Evolutionary conservation across 2,329 filamentous ascomycete species (phyloP).

Genomic region (Clonostachys sp.): DNA sequence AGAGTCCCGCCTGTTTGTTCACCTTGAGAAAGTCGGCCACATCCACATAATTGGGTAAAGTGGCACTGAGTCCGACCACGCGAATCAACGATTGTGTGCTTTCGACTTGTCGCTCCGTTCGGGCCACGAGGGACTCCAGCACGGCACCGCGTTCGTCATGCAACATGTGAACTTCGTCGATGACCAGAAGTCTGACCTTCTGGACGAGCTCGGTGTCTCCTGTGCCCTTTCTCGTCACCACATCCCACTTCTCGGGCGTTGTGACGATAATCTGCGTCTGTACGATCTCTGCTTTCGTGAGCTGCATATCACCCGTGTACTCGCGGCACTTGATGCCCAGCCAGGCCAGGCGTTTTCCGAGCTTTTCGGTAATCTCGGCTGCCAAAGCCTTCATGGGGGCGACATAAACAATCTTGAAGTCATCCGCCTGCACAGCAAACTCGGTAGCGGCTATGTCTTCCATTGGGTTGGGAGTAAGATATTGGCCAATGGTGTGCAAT

Average conservation of each 20-base stretch:
- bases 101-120: conserved; percentile 94
- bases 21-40: conserved; percentile 97
- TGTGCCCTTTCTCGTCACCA: conserved; percentile 93
- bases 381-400: conserved; percentile 98
- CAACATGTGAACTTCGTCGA: conserved; percentile 99
- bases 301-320: conserved; percentile 96
- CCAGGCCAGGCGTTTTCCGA: conserved; percentile 89
- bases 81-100: conserved; percentile 96
- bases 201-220: conserved; percentile 97
- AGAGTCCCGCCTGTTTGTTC: conserved; percentile 86
- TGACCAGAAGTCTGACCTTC: conserved; percentile 92
- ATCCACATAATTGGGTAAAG: conserved; percentile 92
- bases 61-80: conserved; percentile 92
- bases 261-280: conserved; percentile 98
- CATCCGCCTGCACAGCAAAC: conserved; percentile 76
- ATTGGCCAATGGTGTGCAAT: conserved; percentile 83
- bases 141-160: conserved; percentile 97
- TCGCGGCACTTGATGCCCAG: conserved; percentile 88
- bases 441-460: conserved; percentile 70
- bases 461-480: conserved; percentile 73
- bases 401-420: conserved; percentile 98
- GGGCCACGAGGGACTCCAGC: conserved; percentile 88
- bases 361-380: conserved; percentile 91
- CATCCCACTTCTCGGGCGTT: conserved; percentile 98
- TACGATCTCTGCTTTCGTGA: conserved; percentile 93